These are phyloP conservation scores for Scedosporium apiospermum DNA, from an alignment of 2,329 filamentous ascomycete genomes.

Conservation along the genomic window DNA sequence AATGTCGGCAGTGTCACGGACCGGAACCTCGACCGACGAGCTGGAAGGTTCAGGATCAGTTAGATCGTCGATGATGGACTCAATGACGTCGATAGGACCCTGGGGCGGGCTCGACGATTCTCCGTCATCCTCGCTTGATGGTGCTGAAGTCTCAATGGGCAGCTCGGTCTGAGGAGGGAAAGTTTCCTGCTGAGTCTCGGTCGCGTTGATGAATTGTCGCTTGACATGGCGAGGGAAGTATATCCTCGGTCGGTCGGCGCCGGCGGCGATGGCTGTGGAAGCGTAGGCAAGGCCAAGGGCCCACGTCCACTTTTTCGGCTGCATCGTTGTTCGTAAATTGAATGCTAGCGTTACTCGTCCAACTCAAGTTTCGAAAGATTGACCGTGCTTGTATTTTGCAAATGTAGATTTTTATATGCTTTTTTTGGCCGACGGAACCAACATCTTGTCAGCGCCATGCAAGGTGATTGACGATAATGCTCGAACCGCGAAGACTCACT, in stretches of 20 bases:
- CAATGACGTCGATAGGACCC: not conserved
- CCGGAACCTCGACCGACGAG: constrained; percentile 3
- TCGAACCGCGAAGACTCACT: constrained; percentile 7
- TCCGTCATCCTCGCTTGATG: not conserved
- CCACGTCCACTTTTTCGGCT: constrained; percentile 33
- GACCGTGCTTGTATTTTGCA: not conserved
- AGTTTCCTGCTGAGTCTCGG: constrained; percentile 21
- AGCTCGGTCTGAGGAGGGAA: constrained; percentile 13
- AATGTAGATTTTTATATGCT: not conserved
- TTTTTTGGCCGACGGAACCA: not conserved
- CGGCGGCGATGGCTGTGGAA: constrained; percentile 32
- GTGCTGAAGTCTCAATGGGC: not conserved
- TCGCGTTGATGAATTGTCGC: constrained; percentile 36
- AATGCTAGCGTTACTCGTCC: constrained; percentile 5
- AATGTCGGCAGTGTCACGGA: constrained; percentile 9
- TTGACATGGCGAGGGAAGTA: constrained; percentile 50
- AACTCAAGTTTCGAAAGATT: constrained; percentile 9
- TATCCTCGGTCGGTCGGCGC: constrained; percentile 36
- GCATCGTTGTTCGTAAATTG: constrained; percentile 31
- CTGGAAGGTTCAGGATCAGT: not conserved
- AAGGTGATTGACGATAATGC: constrained; percentile 4
- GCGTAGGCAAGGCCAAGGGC: constrained; percentile 40
- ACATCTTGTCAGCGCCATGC: not conserved
- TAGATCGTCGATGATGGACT: constrained; percentile 6
- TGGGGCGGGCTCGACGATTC: not conserved